A percentile compares a stretch with the other conserved stretches of the same genome.
These are phyloP conservation scores for Phialocephala subalpina DNA, from an alignment of 2,329 filamentous ascomycete genomes.

Conservation along the genomic window DNA sequence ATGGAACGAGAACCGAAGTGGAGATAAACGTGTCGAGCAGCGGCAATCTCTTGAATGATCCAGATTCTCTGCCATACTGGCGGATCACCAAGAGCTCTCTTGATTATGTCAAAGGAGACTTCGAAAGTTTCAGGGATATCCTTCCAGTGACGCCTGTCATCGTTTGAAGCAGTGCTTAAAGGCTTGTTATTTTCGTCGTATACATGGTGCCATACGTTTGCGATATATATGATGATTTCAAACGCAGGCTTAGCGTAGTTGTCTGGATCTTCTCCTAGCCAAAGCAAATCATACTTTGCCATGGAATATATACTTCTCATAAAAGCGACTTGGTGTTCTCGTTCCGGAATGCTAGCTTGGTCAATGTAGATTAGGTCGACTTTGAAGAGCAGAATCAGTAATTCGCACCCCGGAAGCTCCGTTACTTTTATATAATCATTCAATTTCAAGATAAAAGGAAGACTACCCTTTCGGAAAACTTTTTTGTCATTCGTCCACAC, in stretches of 20 bases:
- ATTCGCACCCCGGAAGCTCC: too few relatives aligned
- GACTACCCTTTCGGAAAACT: too few relatives aligned
- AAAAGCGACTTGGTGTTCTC: slow-evolving; percentile 32
- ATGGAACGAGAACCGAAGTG: neutral
- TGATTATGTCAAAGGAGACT: neutral
- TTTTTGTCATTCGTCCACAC: too few relatives aligned
- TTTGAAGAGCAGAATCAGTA: too few relatives aligned
- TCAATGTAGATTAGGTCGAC: too few relatives aligned
- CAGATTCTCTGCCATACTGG: slow-evolving; percentile 13
- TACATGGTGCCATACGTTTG: neutral
- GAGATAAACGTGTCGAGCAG: neutral
- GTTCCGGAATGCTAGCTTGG: slow-evolving; percentile 34
- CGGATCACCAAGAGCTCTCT: neutral
- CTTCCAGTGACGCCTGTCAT: neutral
- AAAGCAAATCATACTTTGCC: slow-evolving; percentile 21
- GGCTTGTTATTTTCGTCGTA: neutral
- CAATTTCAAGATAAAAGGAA: too few relatives aligned
- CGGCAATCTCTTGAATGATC: slow-evolving; percentile 9
- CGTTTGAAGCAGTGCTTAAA: neutral
- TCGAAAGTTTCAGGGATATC: neutral
- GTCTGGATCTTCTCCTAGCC: slow-evolving; percentile 17
- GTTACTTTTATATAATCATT: too few relatives aligned
- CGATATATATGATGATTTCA: neutral
- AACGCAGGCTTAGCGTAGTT: neutral
- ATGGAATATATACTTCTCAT: slow-evolving; percentile 41